A percentile compares a stretch with the other conserved stretches of the same genome.
Conservation (phyloP, 805 yeast genomes). For the Hanseniaspora hatyaiensis region DNA sequence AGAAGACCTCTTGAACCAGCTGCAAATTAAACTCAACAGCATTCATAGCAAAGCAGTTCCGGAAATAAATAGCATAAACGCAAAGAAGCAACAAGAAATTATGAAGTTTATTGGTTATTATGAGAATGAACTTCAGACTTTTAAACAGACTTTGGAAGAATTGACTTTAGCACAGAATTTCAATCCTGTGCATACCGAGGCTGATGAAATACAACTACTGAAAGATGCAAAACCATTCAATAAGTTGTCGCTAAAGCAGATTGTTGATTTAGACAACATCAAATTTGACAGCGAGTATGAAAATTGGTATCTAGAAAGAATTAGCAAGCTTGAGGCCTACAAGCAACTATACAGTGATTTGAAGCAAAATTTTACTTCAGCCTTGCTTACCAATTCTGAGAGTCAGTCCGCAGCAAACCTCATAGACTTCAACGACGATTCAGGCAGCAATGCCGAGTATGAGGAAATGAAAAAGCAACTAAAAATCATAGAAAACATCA, state of each 20-base stretch:
- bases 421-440: background rate
- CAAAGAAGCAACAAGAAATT: background rate
- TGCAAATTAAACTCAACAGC: slow-evolving; percentile 2
- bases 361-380: background rate
- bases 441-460: background rate
- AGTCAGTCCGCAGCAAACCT: background rate
- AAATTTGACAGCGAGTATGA: background rate
- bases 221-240: background rate
- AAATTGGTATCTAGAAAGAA: slow-evolving; percentile 3
- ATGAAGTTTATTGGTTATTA: background rate
- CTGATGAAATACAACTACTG: background rate
- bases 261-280: slow-evolving; percentile 6
- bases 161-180: background rate
- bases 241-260: background rate
- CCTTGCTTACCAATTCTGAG: background rate
- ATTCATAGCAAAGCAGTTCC: background rate
- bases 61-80: background rate
- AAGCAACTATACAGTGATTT: background rate
- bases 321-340: background rate
- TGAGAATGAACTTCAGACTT: background rate
- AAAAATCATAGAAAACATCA: background rate
- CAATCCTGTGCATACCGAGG: too few species aligned
- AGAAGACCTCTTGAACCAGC: background rate
- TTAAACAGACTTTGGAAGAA: background rate
- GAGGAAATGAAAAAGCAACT: background rate